These are phyloP conservation scores for Vitis amurensis DNA, from an alignment of 164 flowering plant genomes.

Conservation along the genomic window DNA sequence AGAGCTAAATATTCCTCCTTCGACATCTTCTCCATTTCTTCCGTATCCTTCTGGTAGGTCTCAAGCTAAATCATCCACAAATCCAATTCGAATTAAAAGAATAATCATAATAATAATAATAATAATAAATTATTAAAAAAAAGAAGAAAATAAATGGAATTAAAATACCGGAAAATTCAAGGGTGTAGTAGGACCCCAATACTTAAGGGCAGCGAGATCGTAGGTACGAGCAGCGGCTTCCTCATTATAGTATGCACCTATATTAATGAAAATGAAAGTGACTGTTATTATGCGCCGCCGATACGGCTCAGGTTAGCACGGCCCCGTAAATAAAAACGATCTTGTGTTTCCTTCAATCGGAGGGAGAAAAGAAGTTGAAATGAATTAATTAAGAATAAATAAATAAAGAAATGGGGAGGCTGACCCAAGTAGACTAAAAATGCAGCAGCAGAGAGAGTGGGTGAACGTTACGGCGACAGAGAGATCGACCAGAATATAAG, in stretches of 20 bases:
- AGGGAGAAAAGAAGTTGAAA: no score
- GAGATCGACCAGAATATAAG: constrained; percentile 25
- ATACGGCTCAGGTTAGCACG: no score
- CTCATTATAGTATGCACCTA: constrained; percentile 92
- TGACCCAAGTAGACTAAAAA: constrained; percentile 81
- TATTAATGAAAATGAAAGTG: constrained; percentile 1
- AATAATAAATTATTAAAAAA: no score
- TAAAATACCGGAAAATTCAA: constrained; percentile 79
- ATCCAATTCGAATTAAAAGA: no score
- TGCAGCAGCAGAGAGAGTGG: constrained; percentile 37
- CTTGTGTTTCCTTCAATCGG: no score
- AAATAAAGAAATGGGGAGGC: constrained; percentile 10
- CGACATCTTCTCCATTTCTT: constrained; percentile 62
- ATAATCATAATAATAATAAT: no score
- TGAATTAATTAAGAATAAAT: background rate
- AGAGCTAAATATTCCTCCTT: constrained; percentile 83
- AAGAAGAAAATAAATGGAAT: no score
- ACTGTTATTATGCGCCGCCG: no score
- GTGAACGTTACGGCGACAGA: constrained; percentile 40
- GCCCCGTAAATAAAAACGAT: no score
- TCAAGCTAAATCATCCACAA: constrained; percentile 42
- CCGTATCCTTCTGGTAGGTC: constrained; percentile 55
- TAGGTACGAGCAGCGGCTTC: constrained; percentile 92
- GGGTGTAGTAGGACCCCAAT: constrained; percentile 76
- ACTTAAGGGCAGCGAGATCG: constrained; percentile 93